Base-by-base conservation (phyloP, 1,284 basidiomycete species). In the Cryptococcus sp. region DNA sequence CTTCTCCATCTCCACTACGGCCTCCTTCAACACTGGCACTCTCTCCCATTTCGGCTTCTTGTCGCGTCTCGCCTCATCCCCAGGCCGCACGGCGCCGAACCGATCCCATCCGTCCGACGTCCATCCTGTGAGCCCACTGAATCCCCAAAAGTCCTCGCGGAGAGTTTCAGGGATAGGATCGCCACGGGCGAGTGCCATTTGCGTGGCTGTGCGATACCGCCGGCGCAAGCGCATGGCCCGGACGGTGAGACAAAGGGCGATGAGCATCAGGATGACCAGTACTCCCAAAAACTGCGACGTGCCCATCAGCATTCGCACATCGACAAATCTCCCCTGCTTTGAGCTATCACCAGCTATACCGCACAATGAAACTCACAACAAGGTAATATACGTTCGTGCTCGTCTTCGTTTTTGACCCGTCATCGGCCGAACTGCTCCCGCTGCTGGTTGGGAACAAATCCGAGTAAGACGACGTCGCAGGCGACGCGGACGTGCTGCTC, bases 281-380 rank as follows among this genome's bases (percentile, higher is more conserved):
- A 73, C 67, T 23, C 68, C 72, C n/a, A 75, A 68, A 44, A 75
- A 71, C 72, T 75, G 59, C 9, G 37, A 15, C n/a, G 4, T 38
- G n/a, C 40, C 9, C 21, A 8, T 18, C 13, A 43, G 21, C 40
- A 21, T 43, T 8, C 40, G 15, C 16, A 8, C 40, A 43, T 43
- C 13, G 21, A 21, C 13, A 8, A 9, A 43, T 43, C n/a, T 7
- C n/a, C 40, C 40, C 7, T 43, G 40, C 8, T 8, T 7, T 18
- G 40, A 8, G n/a, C n/a, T n/a, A 15, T 43, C n/a, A 18, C 8
- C 12, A 28, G 33, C 24, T 20, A 46, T 15, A 23, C 7, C 16
- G 16, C n/a, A 23, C 35, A 18, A 21, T n/a, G n/a, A n/a, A 20
- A 36, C 66, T 56, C 51, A 68, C 67, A 9, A 68, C 67, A 15